phyloP scores from a whole-genome alignment of 495 filamentous ascomycete species.

The Aspergillus haitiensis region DNA sequence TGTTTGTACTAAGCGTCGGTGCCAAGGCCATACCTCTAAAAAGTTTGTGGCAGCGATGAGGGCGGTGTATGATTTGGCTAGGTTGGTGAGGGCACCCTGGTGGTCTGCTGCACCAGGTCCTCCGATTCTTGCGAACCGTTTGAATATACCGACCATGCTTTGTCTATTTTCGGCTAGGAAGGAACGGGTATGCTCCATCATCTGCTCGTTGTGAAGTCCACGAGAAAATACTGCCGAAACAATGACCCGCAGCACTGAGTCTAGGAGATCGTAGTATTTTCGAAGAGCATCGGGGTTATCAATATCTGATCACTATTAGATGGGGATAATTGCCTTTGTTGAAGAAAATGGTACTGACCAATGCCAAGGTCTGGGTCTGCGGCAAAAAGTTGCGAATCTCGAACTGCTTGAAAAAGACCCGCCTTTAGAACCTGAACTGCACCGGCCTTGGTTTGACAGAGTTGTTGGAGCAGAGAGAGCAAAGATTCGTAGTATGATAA shows the following conservation, averaged over 20 bases:
- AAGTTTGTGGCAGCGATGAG: constrained; percentile 61
- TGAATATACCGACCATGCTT: constrained; percentile 85
- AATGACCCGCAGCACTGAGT: constrained; percentile 79
- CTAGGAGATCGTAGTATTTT: constrained; percentile 80
- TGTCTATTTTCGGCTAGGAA: constrained; percentile 80
- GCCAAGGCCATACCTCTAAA: constrained; percentile 52
- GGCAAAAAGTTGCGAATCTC: constrained; percentile 77
- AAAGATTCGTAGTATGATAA: constrained; percentile 71
- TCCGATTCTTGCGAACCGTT: constrained; percentile 81
- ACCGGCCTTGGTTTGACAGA: constrained; percentile 76
- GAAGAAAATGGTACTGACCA: constrained; percentile 48
- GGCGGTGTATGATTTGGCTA: constrained; percentile 62
- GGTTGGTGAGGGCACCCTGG: constrained; percentile 44
- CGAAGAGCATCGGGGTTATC: constrained; percentile 69
- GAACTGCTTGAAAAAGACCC: constrained; percentile 82
- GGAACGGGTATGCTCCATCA: constrained; percentile 65
- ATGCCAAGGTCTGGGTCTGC: constrained; percentile 90
- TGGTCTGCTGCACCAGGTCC: constrained; percentile 42
- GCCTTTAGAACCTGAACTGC: constrained; percentile 80
- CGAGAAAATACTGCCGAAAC: constrained; percentile 73
- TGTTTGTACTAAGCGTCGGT: not conserved
- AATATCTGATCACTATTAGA: constrained; percentile 49
- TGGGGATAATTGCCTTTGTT: not conserved
- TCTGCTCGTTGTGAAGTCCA: constrained; percentile 76
- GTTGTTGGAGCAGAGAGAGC: constrained; percentile 77